Percentiles rank a stretch among this genome's conserved stretches.
Evolutionary conservation across 768 basidiomycete genomes (phyloP).

Genomic region (Candolleomyces eurysporus): DNA sequence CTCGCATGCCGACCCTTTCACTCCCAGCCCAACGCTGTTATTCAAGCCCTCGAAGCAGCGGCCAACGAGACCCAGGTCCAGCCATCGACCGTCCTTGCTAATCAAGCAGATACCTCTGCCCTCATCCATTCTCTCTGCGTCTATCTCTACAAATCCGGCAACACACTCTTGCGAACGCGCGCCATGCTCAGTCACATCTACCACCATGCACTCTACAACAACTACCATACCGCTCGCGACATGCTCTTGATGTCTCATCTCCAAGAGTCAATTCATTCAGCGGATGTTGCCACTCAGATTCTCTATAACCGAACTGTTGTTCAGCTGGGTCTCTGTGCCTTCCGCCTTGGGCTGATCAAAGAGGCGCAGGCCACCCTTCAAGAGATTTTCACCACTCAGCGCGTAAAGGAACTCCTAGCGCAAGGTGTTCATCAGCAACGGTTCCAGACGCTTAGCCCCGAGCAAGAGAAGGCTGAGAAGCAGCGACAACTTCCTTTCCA

Average conservation of each 20-base stretch:
- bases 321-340: constrained; percentile 95
- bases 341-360: constrained; percentile 91
- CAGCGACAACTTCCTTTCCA: constrained; percentile 97
- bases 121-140: constrained; percentile 89
- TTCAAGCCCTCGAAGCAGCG: constrained; percentile 81
- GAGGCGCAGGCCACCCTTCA: constrained; percentile 91
- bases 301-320: constrained; percentile 97
- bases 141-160: constrained; percentile 89
- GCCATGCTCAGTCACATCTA: constrained; percentile 98
- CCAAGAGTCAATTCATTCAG: constrained; percentile 93
- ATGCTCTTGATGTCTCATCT: constrained; percentile 99
- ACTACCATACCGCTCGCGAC: constrained; percentile 95
- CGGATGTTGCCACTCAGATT: constrained; percentile 96
- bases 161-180: constrained; percentile 89
- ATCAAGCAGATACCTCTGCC: constrained; percentile 57
- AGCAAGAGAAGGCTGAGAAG: constrained; percentile 97
- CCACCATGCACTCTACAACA: constrained; percentile 94
- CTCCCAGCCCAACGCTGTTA: constrained; percentile 84
- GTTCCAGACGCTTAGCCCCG: constrained; percentile 82
- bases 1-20: constrained; percentile 12
- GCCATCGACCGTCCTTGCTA: constrained; percentile 59
- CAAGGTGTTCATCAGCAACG: constrained; percentile 95
- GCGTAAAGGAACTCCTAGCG: constrained; percentile 95
- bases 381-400: constrained; percentile 95
- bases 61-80: constrained; percentile 56